Evolutionary conservation across 108 stramenopile species (phyloP).

Genomic region (Skeletonema tropicum): DNA sequence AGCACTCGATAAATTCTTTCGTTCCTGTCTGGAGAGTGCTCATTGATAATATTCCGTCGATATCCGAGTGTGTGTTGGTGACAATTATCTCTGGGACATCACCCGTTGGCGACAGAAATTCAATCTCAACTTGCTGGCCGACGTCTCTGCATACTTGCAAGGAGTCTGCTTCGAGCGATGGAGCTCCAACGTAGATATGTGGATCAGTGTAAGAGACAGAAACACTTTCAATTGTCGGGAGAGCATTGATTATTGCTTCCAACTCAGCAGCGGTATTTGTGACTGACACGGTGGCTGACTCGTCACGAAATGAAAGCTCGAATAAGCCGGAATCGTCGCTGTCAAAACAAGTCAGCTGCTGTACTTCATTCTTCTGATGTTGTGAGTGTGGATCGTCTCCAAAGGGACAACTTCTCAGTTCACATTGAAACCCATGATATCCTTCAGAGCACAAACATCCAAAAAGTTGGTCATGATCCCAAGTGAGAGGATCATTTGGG

Average conservation of each 20-base stretch:
- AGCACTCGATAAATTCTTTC: conserved; percentile 55
- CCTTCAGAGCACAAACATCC: conserved; percentile 79
- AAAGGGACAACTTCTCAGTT: conserved; percentile 55
- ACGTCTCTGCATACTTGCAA: conserved; percentile 33
- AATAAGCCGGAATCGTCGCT: conserved; percentile 55
- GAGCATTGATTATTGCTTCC: conserved; percentile 54
- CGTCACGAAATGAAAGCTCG: conserved; percentile 52
- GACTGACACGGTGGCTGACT: conserved; percentile 24
- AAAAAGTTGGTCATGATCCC: conserved; percentile 71
- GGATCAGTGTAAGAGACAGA: conserved; percentile 45
- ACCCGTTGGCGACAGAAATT: conserved; percentile 55
- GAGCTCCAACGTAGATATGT: conserved; percentile 36
- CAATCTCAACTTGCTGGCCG: conserved; percentile 36
- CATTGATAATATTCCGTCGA: conserved; percentile 34
- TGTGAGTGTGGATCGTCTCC: conserved; percentile 75
- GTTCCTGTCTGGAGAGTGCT: conserved; percentile 32
- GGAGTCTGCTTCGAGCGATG: conserved; percentile 30
- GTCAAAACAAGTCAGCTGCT: conserved; percentile 50
- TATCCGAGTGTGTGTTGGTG: conserved; percentile 8
- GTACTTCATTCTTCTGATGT: conserved; percentile 61
- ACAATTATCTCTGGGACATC: conserved; percentile 39
- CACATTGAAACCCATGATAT: conserved; percentile 72
- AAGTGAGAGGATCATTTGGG: conserved; percentile 64
- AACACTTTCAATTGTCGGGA: conserved; percentile 50
- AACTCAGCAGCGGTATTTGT: conserved; percentile 41